Evolutionary conservation across 805 yeast genomes (phyloP), one percentile per base, ranked within the genome.

Genomic region (Saccharomycopsis sp.): DNA sequence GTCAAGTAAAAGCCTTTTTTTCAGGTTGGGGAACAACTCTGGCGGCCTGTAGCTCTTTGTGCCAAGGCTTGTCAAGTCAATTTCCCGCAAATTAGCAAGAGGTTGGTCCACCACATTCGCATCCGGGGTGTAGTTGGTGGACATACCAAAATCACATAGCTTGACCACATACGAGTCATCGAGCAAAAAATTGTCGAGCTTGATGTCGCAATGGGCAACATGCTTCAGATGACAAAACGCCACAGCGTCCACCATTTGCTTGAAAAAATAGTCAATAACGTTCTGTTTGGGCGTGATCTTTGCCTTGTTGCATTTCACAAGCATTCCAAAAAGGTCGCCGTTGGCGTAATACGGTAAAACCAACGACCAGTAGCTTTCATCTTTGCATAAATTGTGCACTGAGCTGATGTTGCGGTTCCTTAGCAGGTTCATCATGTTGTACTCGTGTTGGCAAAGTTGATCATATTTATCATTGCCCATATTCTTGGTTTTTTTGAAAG

Each of bases 171-270:
- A 98, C 27, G 66, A 65, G 41, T 74, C 68, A 57, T 88, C 97
- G 49, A 92, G 86, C n/a, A 86, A 59, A 2, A 86, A 66, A 52
- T 87, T 92, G 53, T 92, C 98, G 34, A 89, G 65, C 62, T 92
- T 92, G 51, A 92, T 71, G 55, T 92, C 98, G 45, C 97, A 75
- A 60, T 92, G 98, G 6, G 88, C 84, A 20, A 88, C 73, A 45
- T 71, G 60, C 42, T 71, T 62, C n/a, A 23, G 32, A 57, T 92
- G 98, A 39, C 89, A 61, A 54, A 81, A 86, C 18, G 68, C 63
- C 2, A 87, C 76, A 0, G 95, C 89, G 33, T 36, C 25, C 15
- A 38, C 25, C 26, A 41, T 38, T 27, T 49, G 49, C 30, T 52
- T 44, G 32, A 36, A 50, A 43, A 39, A 50, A 37, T 26, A 40